phyloP scores from a whole-genome alignment of 2,329 filamentous ascomycete species.

The Aspergillus sp. region DNA sequence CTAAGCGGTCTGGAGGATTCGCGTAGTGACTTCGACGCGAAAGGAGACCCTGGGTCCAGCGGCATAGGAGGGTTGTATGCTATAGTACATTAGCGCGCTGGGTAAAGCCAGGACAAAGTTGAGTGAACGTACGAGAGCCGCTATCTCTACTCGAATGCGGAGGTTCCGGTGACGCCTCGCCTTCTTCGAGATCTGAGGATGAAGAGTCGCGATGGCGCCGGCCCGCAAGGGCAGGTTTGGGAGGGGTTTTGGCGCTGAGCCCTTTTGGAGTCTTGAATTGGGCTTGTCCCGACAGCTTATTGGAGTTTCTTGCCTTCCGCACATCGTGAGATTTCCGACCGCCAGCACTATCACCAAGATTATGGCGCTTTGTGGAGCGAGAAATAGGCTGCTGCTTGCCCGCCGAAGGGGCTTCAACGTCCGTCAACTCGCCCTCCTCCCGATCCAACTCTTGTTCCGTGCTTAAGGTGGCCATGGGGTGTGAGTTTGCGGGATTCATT shows the following conservation, averaged over 20 bases:
- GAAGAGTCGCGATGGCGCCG: slow-evolving; percentile 1
- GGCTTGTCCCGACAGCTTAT: background rate
- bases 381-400: background rate
- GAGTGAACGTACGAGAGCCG: slow-evolving; percentile 35
- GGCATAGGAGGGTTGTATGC: slow-evolving; percentile 42
- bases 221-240: background rate
- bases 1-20: slow-evolving; percentile 8
- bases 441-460: slow-evolving; percentile 49
- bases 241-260: background rate
- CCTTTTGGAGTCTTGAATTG: background rate
- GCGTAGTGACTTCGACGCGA: slow-evolving; percentile 15
- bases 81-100: slow-evolving; percentile 30
- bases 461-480: slow-evolving; percentile 26
- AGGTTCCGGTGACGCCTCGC: slow-evolving; percentile 30
- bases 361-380: background rate
- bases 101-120: background rate
- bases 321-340: background rate
- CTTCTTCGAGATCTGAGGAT: slow-evolving; percentile 31
- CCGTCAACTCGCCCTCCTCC: slow-evolving; percentile 80
- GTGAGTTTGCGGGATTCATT: slow-evolving; percentile 18
- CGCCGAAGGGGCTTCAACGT: slow-evolving; percentile 57
- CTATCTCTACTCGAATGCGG: slow-evolving; percentile 33
- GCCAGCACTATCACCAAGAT: background rate
- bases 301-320: background rate
- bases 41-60: slow-evolving; percentile 28